phyloP scores from a whole-genome alignment of 2,329 filamentous ascomycete genomes.

The Madurella fahalii region DNA sequence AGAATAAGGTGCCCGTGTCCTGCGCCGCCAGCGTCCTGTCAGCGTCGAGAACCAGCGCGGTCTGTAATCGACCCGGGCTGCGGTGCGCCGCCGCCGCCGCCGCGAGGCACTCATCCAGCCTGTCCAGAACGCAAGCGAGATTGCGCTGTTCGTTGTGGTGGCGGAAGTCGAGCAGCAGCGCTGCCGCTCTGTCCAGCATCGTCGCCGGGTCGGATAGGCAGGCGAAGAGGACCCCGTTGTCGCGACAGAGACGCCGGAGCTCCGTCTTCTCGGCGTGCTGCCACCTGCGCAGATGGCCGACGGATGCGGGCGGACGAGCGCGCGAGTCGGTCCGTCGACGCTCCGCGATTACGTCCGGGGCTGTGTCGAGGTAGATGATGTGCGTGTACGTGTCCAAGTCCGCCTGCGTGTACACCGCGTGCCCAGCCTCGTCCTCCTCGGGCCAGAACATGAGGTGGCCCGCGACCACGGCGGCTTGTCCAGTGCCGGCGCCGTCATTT shows the following conservation, averaged over 20 bases:
- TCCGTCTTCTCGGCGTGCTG: constrained; percentile 41
- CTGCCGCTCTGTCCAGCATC: constrained; percentile 20
- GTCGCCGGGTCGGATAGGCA: constrained; percentile 1
- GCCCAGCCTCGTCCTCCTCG: constrained; percentile 30
- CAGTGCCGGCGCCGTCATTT: constrained; percentile 32
- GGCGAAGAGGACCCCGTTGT: constrained; percentile 46
- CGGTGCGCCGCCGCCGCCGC: too few relatives aligned
- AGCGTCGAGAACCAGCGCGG: constrained; percentile 53
- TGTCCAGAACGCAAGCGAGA: constrained; percentile 25
- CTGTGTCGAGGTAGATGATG: constrained; percentile 52
- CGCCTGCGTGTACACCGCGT: constrained; percentile 38
- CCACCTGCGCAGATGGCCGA: constrained; percentile 43
- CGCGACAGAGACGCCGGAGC: constrained; percentile 41
- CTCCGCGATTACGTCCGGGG: constrained; percentile 34
- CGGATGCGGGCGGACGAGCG: constrained; percentile 32
- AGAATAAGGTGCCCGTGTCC: constrained; percentile 51
- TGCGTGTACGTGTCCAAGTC: constrained; percentile 51
- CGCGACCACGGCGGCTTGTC: constrained; percentile 44
- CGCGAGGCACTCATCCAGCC: constrained; percentile 34
- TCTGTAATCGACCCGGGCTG: constrained; percentile 31
- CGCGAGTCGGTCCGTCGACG: constrained; percentile 39
- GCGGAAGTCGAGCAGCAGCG: constrained; percentile 36
- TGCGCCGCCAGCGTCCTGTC: constrained; percentile 51
- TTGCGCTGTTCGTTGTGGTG: constrained; percentile 39
- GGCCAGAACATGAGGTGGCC: constrained; percentile 55